Percentiles rank a stretch among this genome's conserved stretches.
phyloP scores from a whole-genome alignment of 305 asterid species.

The Fraxinus velutina region DNA sequence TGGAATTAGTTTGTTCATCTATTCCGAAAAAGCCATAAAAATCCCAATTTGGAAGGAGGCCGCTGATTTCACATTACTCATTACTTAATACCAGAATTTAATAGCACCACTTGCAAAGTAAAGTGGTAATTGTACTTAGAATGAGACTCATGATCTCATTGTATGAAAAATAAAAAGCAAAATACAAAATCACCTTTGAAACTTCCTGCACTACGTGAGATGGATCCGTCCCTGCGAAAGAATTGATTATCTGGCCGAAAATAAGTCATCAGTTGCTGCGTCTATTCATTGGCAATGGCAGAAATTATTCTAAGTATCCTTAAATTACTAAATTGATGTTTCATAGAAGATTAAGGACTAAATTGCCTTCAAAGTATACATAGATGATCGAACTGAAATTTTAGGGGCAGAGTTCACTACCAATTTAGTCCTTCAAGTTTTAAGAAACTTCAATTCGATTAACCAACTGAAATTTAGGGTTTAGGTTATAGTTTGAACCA shows the following conservation, averaged over 20 bases:
- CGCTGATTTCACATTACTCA: neutral
- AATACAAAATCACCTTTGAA: constrained; percentile 19
- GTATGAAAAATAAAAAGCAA: neutral
- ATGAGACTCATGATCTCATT: neutral
- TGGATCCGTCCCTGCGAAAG: constrained; percentile 21
- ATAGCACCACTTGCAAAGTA: neutral
- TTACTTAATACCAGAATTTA: neutral
- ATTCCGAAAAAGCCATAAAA: neutral
- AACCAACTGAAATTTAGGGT: too few relatives aligned
- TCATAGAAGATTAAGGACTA: too few relatives aligned
- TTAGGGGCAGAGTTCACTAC: too few relatives aligned
- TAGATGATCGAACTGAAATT: too few relatives aligned
- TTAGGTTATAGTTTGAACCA: too few relatives aligned
- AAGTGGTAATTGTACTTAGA: neutral
- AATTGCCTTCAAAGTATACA: too few relatives aligned
- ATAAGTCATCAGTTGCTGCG: constrained; percentile 39
- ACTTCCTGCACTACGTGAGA: constrained; percentile 27
- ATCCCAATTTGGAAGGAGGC: neutral
- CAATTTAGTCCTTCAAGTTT: neutral
- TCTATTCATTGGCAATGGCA: constrained; percentile 34
- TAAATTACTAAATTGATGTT: too few relatives aligned
- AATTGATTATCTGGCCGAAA: constrained; percentile 33
- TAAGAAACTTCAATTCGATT: neutral
- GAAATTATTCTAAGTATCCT: constrained; percentile 25
- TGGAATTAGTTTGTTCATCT: neutral